These are phyloP conservation scores for Apiotrichum gracile DNA, from an alignment of 1,284 basidiomycete species.

Conservation along the genomic window DNA sequence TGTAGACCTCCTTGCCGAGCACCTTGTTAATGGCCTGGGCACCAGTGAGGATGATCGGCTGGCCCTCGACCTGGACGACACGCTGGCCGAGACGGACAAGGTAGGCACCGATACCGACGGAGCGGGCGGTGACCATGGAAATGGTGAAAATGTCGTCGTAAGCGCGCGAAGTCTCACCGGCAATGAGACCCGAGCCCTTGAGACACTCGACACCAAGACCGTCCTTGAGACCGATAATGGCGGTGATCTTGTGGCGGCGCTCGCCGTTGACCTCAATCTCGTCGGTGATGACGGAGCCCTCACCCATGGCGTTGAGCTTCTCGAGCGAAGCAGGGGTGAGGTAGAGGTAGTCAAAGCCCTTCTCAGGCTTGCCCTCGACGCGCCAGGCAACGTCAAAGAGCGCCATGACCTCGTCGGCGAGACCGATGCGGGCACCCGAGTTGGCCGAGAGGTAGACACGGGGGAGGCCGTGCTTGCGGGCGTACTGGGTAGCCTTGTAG, in stretches of 20 bases:
- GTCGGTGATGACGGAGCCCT: conserved; percentile 70
- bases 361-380: conserved; percentile 73
- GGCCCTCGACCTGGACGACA: conserved; percentile 97
- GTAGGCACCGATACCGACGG: conserved; percentile 98
- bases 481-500: conserved; percentile 88
- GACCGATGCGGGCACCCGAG: conserved; percentile 92
- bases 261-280: conserved; percentile 84
- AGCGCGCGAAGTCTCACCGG: conserved; percentile 95
- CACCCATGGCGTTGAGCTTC: conserved; percentile 73
- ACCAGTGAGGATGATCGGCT: conserved; percentile 98
- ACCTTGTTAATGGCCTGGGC: conserved; percentile 98
- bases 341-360: conserved; percentile 96
- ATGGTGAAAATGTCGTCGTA: conserved; percentile 99
- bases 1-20: conserved; percentile 97
- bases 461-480: conserved; percentile 78
- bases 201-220: conserved; percentile 98
- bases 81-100: conserved; percentile 96
- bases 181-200: conserved; percentile 94
- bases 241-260: conserved; percentile 85
- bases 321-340: conserved; percentile 79
- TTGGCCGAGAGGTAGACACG: conserved; percentile 98
- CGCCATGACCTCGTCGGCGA: conserved; percentile 86
- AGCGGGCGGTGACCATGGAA: conserved; percentile 95
- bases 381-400: conserved; percentile 92
- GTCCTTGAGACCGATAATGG: conserved; percentile 91